These are phyloP conservation scores for Citrullus amarus DNA, from an alignment of 306 rosid species.

Conservation along the genomic window DNA sequence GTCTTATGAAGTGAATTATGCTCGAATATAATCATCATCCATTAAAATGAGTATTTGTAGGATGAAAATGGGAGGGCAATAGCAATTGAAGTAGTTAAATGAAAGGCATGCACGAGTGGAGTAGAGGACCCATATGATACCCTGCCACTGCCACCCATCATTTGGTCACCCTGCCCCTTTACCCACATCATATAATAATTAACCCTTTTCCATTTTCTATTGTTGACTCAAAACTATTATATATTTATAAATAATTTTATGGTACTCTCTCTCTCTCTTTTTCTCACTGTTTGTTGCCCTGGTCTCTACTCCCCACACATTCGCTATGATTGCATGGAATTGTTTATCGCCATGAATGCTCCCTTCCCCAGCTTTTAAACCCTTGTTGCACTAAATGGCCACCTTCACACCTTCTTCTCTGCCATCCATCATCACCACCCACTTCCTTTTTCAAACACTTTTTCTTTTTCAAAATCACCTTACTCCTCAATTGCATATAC, in stretches of 20 bases:
- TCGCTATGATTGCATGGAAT: neutral
- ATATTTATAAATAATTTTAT: neutral
- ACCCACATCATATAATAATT: neutral
- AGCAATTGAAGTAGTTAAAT: neutral
- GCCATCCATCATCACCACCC: neutral
- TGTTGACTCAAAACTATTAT: neutral
- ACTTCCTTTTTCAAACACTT: neutral
- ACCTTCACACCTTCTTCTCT: neutral
- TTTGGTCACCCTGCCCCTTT: neutral
- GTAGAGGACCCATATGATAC: neutral
- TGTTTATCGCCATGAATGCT: constrained; percentile 3
- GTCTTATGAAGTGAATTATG: no score
- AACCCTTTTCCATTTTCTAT: neutral
- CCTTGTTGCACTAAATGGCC: neutral
- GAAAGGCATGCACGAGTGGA: constrained; percentile 11
- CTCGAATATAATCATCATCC: no score
- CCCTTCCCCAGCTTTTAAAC: neutral
- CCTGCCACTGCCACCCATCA: constrained; percentile 5
- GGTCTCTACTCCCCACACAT: neutral
- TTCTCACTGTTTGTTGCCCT: neutral
- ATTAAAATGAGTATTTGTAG: neutral
- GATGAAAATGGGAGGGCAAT: neutral
- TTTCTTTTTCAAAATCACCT: neutral
- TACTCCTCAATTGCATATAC: neutral
- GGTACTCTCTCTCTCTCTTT: neutral